Base-by-base conservation (phyloP, 164 flowering plant genomes). In the Annona cherimola region DNA sequence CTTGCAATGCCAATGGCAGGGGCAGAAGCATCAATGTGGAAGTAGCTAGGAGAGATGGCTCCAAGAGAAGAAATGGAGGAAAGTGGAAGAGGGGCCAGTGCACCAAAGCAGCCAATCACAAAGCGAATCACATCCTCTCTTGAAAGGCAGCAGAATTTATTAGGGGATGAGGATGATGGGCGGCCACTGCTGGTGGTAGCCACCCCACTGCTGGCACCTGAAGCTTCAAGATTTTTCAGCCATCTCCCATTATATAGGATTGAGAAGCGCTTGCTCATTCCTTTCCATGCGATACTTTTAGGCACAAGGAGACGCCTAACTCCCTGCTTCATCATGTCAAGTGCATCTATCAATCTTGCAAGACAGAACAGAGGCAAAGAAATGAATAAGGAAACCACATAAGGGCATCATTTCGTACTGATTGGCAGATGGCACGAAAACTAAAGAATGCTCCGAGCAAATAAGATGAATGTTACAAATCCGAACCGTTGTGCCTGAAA, bases 321-420 rank as follows among this genome's bases (percentile, higher is more conserved):
- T 6, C 98, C 98, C 59, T 93, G 97, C 83, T 91, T 95, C 98
- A 95, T 95, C 92, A 95, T 90, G 81, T 95, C 99, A 71, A 94
- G 73, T 8, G 98, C 97, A 75, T 94, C 99, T 76, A 94, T 89
- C 84, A 94, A 76, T 81, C 99, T 94, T 64, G 70, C 74, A 78
- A 14, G 69, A 59, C 59, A 74, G 60, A 73, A 57, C 60, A 45
- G 60, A 61, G 40, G 46, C 14, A 73, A 42, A 12, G 45, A 42
- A 4, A 14, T 35, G 44, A 41, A 70, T 43, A n/a, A 44, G 35
- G 20, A 1, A 61, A 11, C 19, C 7, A n/a, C 14, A 61, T 26
- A 61, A 61, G 64, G 64, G 40, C 64, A 61, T 6, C 9, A 61
- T 61, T 19, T 11, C 14, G 64, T 9, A 61, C 19, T 61, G 40